phyloP scores from a whole-genome alignment of 176 grass and related monocot genomes.

The Zoysia japonica region DNA sequence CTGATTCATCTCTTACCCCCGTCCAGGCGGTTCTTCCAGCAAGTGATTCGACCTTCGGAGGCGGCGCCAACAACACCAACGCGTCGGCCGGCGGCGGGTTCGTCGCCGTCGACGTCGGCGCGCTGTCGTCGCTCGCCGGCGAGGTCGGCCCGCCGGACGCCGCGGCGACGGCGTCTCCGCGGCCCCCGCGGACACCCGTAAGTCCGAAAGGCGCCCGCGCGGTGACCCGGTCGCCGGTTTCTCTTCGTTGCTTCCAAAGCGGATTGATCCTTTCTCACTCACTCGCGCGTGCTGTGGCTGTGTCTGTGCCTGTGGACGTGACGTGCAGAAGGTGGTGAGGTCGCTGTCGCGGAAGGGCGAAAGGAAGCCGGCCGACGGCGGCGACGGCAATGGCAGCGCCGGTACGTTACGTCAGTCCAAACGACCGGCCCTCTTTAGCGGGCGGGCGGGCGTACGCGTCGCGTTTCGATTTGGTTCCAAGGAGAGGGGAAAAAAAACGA shows the following conservation, averaged over 20 bases:
- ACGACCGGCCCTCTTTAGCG: neutral
- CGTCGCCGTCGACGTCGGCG: no score
- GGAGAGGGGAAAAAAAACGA: neutral
- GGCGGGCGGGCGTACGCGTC: neutral
- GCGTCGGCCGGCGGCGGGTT: no score
- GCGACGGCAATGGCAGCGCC: slow-evolving; percentile 40
- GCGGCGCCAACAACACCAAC: no score
- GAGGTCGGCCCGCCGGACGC: slow-evolving; percentile 12
- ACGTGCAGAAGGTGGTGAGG: slow-evolving; percentile 54
- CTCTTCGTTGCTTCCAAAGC: slow-evolving; percentile 7
- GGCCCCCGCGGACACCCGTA: slow-evolving; percentile 45
- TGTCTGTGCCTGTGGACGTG: neutral
- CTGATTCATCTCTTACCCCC: neutral
- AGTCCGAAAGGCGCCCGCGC: neutral
- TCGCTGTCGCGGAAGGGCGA: slow-evolving; percentile 73
- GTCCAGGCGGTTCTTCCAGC: neutral
- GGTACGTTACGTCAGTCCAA: slow-evolving; percentile 39
- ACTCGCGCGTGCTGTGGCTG: neutral
- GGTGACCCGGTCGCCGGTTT: neutral
- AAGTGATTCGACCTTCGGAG: neutral
- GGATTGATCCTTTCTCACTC: neutral
- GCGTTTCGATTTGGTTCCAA: neutral
- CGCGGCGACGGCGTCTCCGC: neutral
- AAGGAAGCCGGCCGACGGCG: slow-evolving; percentile 58
- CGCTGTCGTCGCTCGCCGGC: neutral